Conservation (phyloP, 2,329 filamentous ascomycete genomes). For the Claviceps sp. region DNA sequence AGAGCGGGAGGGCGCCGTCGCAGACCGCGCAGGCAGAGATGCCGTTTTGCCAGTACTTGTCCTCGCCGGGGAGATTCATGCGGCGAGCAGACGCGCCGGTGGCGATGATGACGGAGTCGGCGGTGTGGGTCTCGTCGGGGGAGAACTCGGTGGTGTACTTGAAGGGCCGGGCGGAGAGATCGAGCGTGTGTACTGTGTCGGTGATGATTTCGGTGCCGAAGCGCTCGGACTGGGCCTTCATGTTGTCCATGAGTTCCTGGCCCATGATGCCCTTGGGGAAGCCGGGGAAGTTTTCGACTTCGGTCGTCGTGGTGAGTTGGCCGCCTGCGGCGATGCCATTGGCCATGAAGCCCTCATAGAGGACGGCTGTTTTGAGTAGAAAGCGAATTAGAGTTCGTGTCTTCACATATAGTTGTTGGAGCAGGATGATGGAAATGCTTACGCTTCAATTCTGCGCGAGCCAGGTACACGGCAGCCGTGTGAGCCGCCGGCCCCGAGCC, state of each 20-base stretch:
- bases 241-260: constrained; percentile 81
- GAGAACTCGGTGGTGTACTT: constrained; percentile 86
- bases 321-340: constrained; percentile 93
- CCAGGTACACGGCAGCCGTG: constrained; percentile 92
- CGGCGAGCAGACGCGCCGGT: constrained; percentile 87
- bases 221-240: constrained; percentile 79
- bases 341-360: constrained; percentile 97
- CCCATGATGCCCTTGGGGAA: constrained; percentile 87
- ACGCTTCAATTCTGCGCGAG: constrained; percentile 85
- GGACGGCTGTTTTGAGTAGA: constrained; percentile 42
- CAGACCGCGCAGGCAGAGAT: constrained; percentile 95
- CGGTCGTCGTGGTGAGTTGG: constrained; percentile 95
- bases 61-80: constrained; percentile 72
- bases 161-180: constrained; percentile 75
- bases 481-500: constrained; percentile 96
- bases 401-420: too few relatives aligned
- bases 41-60: constrained; percentile 94
- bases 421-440: constrained; percentile 15
- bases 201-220: constrained; percentile 90
- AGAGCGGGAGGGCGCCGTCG: constrained; percentile 93
- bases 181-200: constrained; percentile 82
- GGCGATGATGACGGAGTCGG: constrained; percentile 85
- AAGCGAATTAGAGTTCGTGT: neutral
- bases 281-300: constrained; percentile 95
- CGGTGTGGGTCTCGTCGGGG: constrained; percentile 71